phyloP scores from a whole-genome alignment of 345 rosid species.

The Physaria fendleri region DNA sequence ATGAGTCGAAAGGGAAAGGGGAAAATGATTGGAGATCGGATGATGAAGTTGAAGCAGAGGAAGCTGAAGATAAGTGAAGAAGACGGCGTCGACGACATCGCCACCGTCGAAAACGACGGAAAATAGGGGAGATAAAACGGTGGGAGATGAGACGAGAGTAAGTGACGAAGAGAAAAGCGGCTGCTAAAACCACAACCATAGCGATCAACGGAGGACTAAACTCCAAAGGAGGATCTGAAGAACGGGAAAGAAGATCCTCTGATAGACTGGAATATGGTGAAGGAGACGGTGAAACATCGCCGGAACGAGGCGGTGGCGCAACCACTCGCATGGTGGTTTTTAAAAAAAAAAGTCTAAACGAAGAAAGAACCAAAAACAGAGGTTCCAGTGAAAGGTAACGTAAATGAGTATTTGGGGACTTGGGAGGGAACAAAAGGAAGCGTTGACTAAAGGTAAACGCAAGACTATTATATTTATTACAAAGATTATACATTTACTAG shows the following conservation, averaged over 20 bases:
- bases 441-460: conserved; percentile 34
- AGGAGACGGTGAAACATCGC: conserved; percentile 21
- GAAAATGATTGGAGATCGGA: conserved; percentile 36
- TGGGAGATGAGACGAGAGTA: conserved; percentile 83
- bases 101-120: conserved; percentile 44
- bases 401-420: conserved; percentile 11
- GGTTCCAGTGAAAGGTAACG: conserved; percentile 16
- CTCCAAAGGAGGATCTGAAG: conserved; percentile 47
- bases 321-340: conserved; percentile 24
- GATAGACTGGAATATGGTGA: conserved; percentile 13
- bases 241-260: conserved; percentile 4
- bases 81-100: conserved; percentile 42
- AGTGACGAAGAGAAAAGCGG: conserved; percentile 66
- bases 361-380: conserved; percentile 18
- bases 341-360: neutral
- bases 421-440: neutral
- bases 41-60: conserved; percentile 47
- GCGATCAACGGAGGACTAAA: conserved; percentile 93
- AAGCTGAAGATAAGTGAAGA: conserved; percentile 37
- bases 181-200: conserved; percentile 77
- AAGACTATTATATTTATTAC: too few species aligned
- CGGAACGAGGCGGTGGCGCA: conserved; percentile 18
- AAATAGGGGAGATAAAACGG: conserved; percentile 38
- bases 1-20: conserved; percentile 51
- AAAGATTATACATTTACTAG: too few species aligned